A percentile compares a stretch with the other conserved stretches of the same genome.
Evolutionary conservation across 2,329 filamentous ascomycete genomes (phyloP).

Genomic region (Colletotrichum sublineola): DNA sequence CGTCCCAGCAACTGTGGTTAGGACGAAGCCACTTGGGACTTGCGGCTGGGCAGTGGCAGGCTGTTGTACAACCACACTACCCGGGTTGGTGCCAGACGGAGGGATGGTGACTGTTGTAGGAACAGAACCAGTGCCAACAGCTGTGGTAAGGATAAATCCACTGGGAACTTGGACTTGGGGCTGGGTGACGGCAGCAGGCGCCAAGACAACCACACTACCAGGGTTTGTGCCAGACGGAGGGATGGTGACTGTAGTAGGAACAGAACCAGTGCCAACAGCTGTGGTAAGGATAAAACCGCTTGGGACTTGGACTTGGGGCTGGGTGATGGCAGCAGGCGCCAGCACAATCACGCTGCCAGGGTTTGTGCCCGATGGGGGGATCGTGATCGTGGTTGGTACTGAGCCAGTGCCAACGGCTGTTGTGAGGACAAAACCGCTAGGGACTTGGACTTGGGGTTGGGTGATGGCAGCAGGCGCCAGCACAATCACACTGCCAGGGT

Average conservation of each 20-base stretch:
- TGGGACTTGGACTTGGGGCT: background rate
- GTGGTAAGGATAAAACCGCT: background rate
- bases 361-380: conserved; percentile 11
- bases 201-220: background rate
- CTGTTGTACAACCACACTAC: background rate
- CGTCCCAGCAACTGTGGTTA: background rate
- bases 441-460: background rate
- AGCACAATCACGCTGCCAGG: background rate
- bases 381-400: background rate
- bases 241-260: background rate
- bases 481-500: background rate
- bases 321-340: background rate
- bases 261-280: background rate
- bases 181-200: background rate
- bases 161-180: background rate
- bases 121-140: background rate
- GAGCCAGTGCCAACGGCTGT: background rate
- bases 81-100: background rate
- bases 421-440: background rate
- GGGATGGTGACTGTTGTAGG: background rate
- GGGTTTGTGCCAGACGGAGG: background rate
- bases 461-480: too few species aligned
- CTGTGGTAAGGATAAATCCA: background rate
- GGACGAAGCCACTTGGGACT: conserved; percentile 3
- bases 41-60: background rate